These are phyloP conservation scores for Eutypa lata DNA, from an alignment of 2,329 filamentous ascomycete genomes.

Conservation along the genomic window DNA sequence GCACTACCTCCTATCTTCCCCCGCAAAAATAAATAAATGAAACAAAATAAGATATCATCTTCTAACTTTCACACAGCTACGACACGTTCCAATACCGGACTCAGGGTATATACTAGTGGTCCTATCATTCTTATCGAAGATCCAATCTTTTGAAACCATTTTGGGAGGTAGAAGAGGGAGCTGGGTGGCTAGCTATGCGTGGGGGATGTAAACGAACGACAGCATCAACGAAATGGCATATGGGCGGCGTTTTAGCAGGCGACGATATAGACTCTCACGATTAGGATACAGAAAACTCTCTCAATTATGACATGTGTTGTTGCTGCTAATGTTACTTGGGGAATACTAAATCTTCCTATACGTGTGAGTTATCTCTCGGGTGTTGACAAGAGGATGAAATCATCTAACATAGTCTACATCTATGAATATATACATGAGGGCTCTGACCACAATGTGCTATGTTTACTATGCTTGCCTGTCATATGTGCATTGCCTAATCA, in stretches of 20 bases:
- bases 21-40: slow-evolving; percentile 1
- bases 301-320: background rate
- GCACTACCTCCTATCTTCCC: background rate
- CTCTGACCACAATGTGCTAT: no score
- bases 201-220: background rate
- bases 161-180: background rate
- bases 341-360: no score
- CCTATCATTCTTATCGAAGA: no score
- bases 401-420: no score
- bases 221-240: background rate
- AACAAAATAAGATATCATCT: no score
- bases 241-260: background rate
- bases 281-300: background rate
- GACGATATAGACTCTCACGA: background rate
- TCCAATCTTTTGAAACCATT: no score
- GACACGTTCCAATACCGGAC: slow-evolving; percentile 87
- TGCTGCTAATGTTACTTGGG: no score
- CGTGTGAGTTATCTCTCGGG: no score
- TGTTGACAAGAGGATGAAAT: no score
- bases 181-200: background rate
- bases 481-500: no score
- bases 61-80: slow-evolving; percentile 50
- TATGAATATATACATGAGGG: background rate
- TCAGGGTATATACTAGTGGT: slow-evolving; percentile 73
- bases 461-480: no score